Evolutionary conservation across 225 moss, liverwort and hornwort genomes (phyloP), one percentile per base, ranked within the genome.

Genomic region (Antitrichia curtipendula): DNA sequence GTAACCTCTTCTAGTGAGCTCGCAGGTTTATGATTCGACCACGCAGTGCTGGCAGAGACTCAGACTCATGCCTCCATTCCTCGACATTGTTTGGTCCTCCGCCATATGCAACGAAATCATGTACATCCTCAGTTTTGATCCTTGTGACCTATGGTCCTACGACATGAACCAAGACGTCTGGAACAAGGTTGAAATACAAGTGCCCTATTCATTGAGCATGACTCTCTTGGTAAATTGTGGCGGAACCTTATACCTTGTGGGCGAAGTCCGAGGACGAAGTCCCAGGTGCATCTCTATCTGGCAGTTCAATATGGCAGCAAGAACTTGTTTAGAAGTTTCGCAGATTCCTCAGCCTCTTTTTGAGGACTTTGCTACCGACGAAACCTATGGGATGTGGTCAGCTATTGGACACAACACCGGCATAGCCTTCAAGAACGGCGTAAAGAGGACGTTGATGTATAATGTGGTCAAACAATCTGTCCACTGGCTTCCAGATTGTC

Each of bases 361-460:
- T 56, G 91, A 90, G 60, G 89, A 92, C 78, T 90, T 92, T 20
- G 75, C 91, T n/a, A 83, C 85, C 4, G 89, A 91, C 40, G 94
- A 94, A 43, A 84, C 87, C 12, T 92, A 94, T 8, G 92, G 94
- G 7, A 94, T 94, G 94, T 94, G 94, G 94, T 90, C 94, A 23
- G 94, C 94, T 36, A 92, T 91, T 77, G 94, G 94, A 71, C 92
- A 94, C 85, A 85, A 86, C 81, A 85, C 71, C 6, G 87, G 87
- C 72, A 94, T 94, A n/a, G 94, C 94, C 21, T 94, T 94, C 90
- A 94, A 94, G 83, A 94, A 94, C 53, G 89, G 94, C 10, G 89
- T 94, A 10, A 78, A 63, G 59, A 90, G 90, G 89, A 94, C 94
- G 63, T 81, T 94, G 83, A 88, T 94, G 84, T 94, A 91, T 82